Base-by-base conservation (phyloP, 495 filamentous ascomycete species). In the Friedmanniomyces simplex region DNA sequence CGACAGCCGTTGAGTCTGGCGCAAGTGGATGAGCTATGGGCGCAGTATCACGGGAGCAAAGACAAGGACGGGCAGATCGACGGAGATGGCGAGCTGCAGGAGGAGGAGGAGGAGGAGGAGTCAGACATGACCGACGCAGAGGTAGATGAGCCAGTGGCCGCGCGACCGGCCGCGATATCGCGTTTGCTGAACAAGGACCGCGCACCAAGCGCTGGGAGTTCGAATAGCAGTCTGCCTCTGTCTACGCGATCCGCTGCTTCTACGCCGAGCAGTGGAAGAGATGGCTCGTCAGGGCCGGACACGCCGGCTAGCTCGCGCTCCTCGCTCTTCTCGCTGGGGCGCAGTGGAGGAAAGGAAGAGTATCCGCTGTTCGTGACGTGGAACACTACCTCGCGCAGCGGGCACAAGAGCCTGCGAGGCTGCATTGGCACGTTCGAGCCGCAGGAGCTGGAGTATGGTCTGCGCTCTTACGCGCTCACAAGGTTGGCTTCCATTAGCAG, bases 391-490 rank as follows among this genome's bases (percentile, higher is more conserved):
- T 57, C 68, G 0, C 74, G 75, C 24, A 77, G 78, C 56, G 80
- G 79, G 16, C 69, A 77, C 54, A 84, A 82, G 62, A 81, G 78
- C 34, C 78, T 98, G 16, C 86, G 93, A 47, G 93, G 93, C 30
- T 98, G 93, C 76, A 98, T 98, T 65, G 93, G 93, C 61, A 98
- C 93, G 0, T 97, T 97, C 67, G 89, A 93, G 57, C 68, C 82
- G 5, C 86, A 89, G 65, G 78, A 83, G 24, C 79, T 98, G 10
- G 75, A 80, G 22, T 65, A 77, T 3, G 93, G 90, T 1, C 73
- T 98, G 28, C 76, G 79, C 36, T 82, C 77, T 43, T 97, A 96
- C 72, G 87, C 93, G 45, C 74, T 95, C 48, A 95, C 86, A 54
- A 88, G 89, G 76, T 88, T 74, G 26, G 36, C 25, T 18, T 18